Conservation (phyloP, 2,329 filamentous ascomycete genomes). For the Talaromyces funiculosus region DNA sequence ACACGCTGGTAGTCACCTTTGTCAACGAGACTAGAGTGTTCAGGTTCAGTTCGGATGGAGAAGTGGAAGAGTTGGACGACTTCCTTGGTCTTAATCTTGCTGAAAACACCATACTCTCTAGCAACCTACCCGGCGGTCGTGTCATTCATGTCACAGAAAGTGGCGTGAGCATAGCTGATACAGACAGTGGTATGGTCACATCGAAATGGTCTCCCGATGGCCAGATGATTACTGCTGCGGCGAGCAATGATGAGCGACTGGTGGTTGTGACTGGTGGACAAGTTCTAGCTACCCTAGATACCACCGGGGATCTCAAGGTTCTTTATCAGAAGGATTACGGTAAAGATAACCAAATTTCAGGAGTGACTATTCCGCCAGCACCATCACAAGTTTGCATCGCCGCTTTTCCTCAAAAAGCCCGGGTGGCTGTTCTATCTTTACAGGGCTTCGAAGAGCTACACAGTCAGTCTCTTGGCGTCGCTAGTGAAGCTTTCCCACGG, state of each 20-base stretch:
- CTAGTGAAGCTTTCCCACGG: constrained; percentile 73
- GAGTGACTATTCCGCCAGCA: constrained; percentile 66
- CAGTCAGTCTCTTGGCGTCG: constrained; percentile 57
- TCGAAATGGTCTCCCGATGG: constrained; percentile 44
- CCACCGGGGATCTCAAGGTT: constrained; percentile 54
- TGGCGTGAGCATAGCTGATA: constrained; percentile 57
- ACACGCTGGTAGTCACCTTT: constrained; percentile 75
- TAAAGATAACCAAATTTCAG: constrained; percentile 72
- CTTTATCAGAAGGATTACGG: constrained; percentile 57
- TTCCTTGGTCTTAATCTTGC: constrained; percentile 67
- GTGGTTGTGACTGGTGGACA: constrained; percentile 72
- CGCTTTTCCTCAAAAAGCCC: constrained; percentile 82
- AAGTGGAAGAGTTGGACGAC: constrained; percentile 78
- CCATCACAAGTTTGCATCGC: constrained; percentile 65
- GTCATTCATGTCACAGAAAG: constrained; percentile 71
- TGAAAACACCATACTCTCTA: constrained; percentile 65
- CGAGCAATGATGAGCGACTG: constrained; percentile 64
- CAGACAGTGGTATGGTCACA: constrained; percentile 42
- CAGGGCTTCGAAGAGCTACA: constrained; percentile 60
- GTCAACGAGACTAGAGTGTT: constrained; percentile 81
- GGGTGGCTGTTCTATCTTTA: constrained; percentile 68
- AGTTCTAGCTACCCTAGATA: constrained; percentile 62
- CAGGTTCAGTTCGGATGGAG: constrained; percentile 64
- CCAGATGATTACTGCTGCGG: constrained; percentile 67
- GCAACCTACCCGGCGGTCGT: constrained; percentile 58